Evolutionary conservation across 805 yeast genomes (phyloP).

Genomic region (Hanseniaspora valbyensis): DNA sequence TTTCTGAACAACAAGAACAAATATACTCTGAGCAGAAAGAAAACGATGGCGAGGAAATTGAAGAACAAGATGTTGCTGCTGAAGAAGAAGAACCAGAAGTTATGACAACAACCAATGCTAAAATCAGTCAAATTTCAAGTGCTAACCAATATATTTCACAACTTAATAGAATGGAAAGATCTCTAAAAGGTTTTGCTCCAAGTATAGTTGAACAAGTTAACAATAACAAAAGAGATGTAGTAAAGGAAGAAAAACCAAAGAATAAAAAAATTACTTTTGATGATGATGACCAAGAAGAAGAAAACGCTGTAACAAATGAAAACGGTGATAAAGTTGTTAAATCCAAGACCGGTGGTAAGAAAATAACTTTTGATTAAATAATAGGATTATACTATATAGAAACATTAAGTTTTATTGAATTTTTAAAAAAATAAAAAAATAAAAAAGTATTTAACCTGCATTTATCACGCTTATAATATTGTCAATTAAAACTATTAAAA

Average conservation of each 20-base stretch:
- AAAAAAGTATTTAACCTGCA: background rate
- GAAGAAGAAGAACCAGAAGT: constrained; percentile 16
- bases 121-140: constrained; percentile 25
- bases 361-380: constrained; percentile 21
- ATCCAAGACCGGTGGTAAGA: constrained; percentile 26
- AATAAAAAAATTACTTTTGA: constrained; percentile 7
- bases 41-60: background rate
- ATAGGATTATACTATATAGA: background rate
- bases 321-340: constrained; percentile 16
- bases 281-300: background rate
- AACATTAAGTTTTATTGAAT: too few relatives aligned
- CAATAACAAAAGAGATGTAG: background rate
- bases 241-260: background rate
- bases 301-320: constrained; percentile 14
- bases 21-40: constrained; percentile 8
- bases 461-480: background rate
- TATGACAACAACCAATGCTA: constrained; percentile 19
- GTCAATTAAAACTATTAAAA: too few relatives aligned
- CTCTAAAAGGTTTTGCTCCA: constrained; percentile 73
- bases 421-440: background rate
- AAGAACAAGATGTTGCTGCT: background rate
- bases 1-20: constrained; percentile 11
- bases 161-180: constrained; percentile 62
- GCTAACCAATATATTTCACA: constrained; percentile 37
- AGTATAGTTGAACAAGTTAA: constrained; percentile 17